phyloP scores from a whole-genome alignment of 352 stramenopile genomes.

The Phytophthora hybrid region DNA sequence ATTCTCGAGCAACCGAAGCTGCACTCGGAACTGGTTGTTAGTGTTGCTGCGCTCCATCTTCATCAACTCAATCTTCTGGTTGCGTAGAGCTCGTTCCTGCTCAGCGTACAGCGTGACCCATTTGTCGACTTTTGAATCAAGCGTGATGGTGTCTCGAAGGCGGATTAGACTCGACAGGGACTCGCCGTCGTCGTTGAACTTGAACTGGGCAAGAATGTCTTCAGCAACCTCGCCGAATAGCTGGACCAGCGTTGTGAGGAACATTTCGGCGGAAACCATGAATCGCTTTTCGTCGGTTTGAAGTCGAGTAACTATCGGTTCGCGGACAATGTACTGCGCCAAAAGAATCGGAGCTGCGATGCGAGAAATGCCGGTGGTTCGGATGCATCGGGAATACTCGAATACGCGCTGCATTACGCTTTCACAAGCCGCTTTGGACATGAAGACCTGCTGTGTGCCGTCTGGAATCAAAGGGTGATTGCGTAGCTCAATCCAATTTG shows the following conservation, averaged over 20 bases:
- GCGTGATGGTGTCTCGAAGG: slow-evolving; percentile 73
- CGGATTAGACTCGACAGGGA: slow-evolving; percentile 72
- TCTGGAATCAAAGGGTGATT: slow-evolving; percentile 65
- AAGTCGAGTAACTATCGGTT: slow-evolving; percentile 28
- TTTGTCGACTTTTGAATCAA: slow-evolving; percentile 65
- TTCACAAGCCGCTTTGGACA: slow-evolving; percentile 55
- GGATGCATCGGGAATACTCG: slow-evolving; percentile 21
- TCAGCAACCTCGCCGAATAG: slow-evolving; percentile 64
- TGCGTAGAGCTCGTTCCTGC: slow-evolving; percentile 58
- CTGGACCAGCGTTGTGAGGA: slow-evolving; percentile 57
- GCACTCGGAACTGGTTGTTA: slow-evolving; percentile 61
- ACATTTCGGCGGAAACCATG: slow-evolving; percentile 43
- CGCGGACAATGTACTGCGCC: slow-evolving; percentile 50
- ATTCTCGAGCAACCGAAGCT: slow-evolving; percentile 67
- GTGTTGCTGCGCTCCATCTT: slow-evolving; percentile 62
- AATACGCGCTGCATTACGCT: slow-evolving; percentile 57
- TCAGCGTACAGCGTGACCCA: slow-evolving; percentile 49
- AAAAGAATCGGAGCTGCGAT: slow-evolving; percentile 38
- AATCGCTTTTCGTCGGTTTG: slow-evolving; percentile 31
- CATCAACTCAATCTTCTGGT: slow-evolving; percentile 71
- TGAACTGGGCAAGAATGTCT: slow-evolving; percentile 83
- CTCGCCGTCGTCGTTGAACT: slow-evolving; percentile 86
- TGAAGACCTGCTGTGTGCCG: slow-evolving; percentile 60
- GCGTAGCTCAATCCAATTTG: slow-evolving; percentile 40
- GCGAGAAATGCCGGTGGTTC: slow-evolving; percentile 9